Evolutionary conservation across 106 monocot genomes (phyloP), one percentile per base, ranked within the genome.

Genomic region (Phalaenopsis equestris): DNA sequence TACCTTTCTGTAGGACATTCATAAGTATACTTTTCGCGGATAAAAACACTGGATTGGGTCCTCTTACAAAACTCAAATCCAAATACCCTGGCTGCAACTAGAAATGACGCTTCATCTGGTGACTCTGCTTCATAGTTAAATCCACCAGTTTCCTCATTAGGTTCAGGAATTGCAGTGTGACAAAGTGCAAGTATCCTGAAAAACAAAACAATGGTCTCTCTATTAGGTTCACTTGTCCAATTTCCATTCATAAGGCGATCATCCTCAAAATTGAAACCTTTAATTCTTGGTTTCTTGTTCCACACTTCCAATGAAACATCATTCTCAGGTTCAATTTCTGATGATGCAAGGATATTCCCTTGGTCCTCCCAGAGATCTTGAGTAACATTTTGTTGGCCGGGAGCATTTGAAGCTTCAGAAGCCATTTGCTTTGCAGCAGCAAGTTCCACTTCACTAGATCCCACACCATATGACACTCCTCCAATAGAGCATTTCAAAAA

Each of bases 121-220:
- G 95, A 95, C 83, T 92, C 95, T 24, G 92, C 90, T 86, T 95
- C 95, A 48, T 95, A 92, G 15, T 68, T 90, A 79, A 85, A 74
- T 37, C 30, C 52, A 76, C 92, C 95, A 65, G 87, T 88, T 81
- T 88, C 81, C 64, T 90, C 86, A 39, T 92, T 85, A 8, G 37
- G 42, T 52, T 95, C 94, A 39, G 94, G 90, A 81, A 92, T 92
- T 65, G 91, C 90, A 9, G 95, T 95, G 74, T 95, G 95, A 77
- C 92, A 95, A 6, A 95, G 47, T 45, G 92, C 90, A 56, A 92
- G 88, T 79, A 92, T 85, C 75, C 84, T 79, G 73, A 92, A 89
- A 84, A 95, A 95, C 55, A 87, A 43, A 48, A 85, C 75, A 83
- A 90, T 84, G 4, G 45, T 78, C 37, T 78, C 83, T n/a, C 61